These are phyloP conservation scores for Diatrype stigma DNA, from an alignment of 2,329 filamentous ascomycete genomes.

Conservation along the genomic window DNA sequence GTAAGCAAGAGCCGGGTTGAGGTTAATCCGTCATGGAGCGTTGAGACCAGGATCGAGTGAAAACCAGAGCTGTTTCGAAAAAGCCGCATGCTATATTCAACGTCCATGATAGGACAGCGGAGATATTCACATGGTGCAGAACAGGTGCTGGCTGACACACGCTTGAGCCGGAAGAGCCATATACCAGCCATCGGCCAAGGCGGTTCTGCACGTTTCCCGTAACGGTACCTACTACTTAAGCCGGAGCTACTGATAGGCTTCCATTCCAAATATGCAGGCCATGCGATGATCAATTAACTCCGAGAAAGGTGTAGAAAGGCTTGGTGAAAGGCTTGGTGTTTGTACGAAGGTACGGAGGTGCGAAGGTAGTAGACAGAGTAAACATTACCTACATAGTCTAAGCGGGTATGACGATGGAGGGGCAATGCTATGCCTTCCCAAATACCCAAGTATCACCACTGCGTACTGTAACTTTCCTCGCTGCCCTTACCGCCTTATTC, in stretches of 20 bases:
- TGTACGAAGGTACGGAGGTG: too few relatives aligned
- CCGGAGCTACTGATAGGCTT: neutral
- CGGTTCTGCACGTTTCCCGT: neutral
- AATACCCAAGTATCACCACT: too few relatives aligned
- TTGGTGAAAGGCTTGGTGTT: too few relatives aligned
- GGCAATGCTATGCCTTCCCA: too few relatives aligned
- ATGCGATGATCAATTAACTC: too few relatives aligned
- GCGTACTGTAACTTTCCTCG: too few relatives aligned
- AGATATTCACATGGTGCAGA: neutral
- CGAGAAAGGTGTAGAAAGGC: too few relatives aligned
- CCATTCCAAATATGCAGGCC: neutral
- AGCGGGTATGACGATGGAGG: too few relatives aligned
- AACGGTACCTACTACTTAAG: neutral
- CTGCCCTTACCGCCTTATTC: too few relatives aligned
- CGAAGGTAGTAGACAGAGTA: too few relatives aligned
- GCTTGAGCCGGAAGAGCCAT: neutral
- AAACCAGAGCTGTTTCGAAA: constrained; percentile 10
- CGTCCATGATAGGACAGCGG: neutral
- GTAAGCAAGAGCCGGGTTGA: neutral
- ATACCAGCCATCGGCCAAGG: too few relatives aligned
- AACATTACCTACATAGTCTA: too few relatives aligned
- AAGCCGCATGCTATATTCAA: constrained; percentile 7
- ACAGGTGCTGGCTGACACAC: neutral
- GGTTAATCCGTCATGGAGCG: neutral
- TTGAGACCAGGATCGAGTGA: constrained; percentile 1